Base-by-base conservation (phyloP, 306 rosid species). In the Sicyos baderoa region DNA sequence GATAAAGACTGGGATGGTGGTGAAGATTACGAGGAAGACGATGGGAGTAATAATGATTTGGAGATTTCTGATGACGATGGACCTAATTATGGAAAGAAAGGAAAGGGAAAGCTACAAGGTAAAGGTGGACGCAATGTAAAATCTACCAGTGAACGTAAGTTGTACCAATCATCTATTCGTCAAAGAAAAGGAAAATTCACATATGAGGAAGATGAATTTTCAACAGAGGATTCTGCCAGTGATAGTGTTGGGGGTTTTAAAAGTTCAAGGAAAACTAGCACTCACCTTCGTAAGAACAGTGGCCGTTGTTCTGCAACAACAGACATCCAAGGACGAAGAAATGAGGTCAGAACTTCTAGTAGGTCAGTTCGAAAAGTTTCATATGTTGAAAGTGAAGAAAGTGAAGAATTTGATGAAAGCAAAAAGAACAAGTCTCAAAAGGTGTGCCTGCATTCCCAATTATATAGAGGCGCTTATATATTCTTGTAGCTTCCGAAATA, bases 371-470 rank as follows among this genome's bases (percentile, higher is more conserved):
- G 94, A 81, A 94, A 94, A 84, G 97, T 90, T 56, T 94, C 99
- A n/a, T 94, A 94, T 83, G 95, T 84, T 84, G 99, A 94, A 84
- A 94, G 99, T 80, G 99, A 94, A 50, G 99, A 77, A 83, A 90
- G 97, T 79, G 99, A 94, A 74, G 99, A 87, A 45, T 79, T 72
- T 54, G 99, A 90, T 72, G 99, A 90, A 77, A 91, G 89, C 77
- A 93, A 85, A 81, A 93, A 92, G 91, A 94, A 88, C 67, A 90
- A 87, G 83, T 61, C 84, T 23, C 97, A 82, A 58, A 94, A 90
- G 90, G 99, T 94, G 78, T 80, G 47, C 72, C 72, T 78, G 54
- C 54, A 57, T 71, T 57, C 73, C n/a, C 40, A 48, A 14, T 71
- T 60, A 35, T 19, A 55, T 51, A 51, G 65, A 60, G 67, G 40